Conservation (phyloP, 345 rosid genomes). For the Nephelium lappaceum region DNA sequence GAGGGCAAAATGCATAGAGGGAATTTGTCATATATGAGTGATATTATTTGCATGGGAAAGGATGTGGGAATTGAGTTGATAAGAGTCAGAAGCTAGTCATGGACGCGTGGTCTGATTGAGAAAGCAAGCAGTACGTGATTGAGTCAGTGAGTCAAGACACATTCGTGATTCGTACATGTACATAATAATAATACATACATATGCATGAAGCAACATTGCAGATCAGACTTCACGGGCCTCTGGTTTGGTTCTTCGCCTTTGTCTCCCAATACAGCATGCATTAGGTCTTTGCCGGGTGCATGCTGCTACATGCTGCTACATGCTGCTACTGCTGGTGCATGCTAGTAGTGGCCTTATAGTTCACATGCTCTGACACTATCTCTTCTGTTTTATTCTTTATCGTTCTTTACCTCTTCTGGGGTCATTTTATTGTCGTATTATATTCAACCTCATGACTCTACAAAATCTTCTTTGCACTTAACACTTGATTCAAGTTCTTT, state of each 20-base stretch:
- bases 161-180: not conserved
- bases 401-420: slow-evolving; percentile 33
- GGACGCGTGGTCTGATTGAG: slow-evolving; percentile 10
- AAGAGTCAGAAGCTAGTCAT: not conserved
- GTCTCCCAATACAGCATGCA: slow-evolving; percentile 27
- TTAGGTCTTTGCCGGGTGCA: not conserved
- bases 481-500: not conserved
- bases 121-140: not conserved
- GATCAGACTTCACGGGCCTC: slow-evolving; percentile 48
- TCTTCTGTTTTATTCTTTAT: slow-evolving; percentile 41
- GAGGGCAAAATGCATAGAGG: not conserved
- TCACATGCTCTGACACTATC: slow-evolving; percentile 56
- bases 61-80: slow-evolving; percentile 26
- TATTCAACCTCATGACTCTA: no score
- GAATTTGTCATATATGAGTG: not conserved
- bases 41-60: slow-evolving; percentile 30
- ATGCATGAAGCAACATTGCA: slow-evolving; percentile 2
- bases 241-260: slow-evolving; percentile 33
- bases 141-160: slow-evolving; percentile 20
- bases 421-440: not conserved
- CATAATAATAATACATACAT: not conserved
- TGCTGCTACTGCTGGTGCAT: not conserved
- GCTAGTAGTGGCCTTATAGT: slow-evolving; percentile 25
- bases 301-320: no score
- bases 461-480: not conserved